Conservation (phyloP, 78 protist genomes). For the Dictyostelium citrinum region DNA sequence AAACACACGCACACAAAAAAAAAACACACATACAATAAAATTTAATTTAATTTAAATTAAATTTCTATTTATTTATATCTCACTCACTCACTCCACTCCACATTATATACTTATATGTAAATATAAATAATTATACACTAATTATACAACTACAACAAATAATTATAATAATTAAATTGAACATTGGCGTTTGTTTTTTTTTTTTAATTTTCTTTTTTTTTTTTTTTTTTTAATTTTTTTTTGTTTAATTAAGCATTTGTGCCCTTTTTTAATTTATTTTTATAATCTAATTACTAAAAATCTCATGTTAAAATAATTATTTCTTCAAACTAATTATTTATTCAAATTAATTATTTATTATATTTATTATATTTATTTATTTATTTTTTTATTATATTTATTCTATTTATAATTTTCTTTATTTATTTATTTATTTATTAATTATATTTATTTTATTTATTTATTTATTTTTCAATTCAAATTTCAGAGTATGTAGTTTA, state of each 20-base stretch:
- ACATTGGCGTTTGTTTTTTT: background rate
- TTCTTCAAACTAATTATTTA: background rate
- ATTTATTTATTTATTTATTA: background rate
- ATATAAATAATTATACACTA: background rate
- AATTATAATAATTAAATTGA: slow-evolving; percentile 2
- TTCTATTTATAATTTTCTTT: background rate
- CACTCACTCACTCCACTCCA: background rate
- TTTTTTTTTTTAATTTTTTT: background rate
- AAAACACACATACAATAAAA: background rate
- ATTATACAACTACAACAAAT: background rate
- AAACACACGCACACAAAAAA: background rate
- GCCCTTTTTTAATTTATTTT: background rate
- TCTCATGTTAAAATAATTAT: background rate
- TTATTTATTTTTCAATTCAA: background rate
- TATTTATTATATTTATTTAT: background rate
- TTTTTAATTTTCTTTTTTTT: background rate
- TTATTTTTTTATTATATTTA: background rate
- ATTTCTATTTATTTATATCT: background rate
- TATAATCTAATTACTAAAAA: slow-evolving; percentile 3
- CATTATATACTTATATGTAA: background rate
- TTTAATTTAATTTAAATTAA: background rate
- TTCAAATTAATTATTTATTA: background rate
- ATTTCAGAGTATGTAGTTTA: background rate
- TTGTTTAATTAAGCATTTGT: background rate
- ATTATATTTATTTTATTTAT: background rate